phyloP scores from a whole-genome alignment of 169 alveolate species.

The Plasmodium chabaudi region DNA sequence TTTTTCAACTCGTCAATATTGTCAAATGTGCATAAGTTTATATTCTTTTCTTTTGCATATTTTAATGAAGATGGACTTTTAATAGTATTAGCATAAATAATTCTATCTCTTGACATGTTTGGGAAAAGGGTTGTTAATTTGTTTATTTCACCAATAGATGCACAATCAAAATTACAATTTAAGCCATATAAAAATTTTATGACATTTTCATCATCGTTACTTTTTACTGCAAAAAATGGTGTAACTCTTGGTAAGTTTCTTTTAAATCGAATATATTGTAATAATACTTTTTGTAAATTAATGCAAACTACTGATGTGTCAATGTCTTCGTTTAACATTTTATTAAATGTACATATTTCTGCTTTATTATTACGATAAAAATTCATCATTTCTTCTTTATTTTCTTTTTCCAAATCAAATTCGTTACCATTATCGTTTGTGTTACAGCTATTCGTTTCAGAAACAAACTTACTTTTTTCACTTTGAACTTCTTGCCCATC shows the following conservation, averaged over 20 bases:
- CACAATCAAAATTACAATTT: slow-evolving; percentile 73
- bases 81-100: slow-evolving; percentile 69
- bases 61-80: slow-evolving; percentile 40
- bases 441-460: background rate
- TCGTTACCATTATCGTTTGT: background rate
- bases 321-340: slow-evolving; percentile 35
- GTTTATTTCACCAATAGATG: slow-evolving; percentile 61
- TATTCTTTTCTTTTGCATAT: slow-evolving; percentile 53
- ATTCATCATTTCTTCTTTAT: slow-evolving; percentile 26
- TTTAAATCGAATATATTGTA: slow-evolving; percentile 66
- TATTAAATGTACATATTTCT: slow-evolving; percentile 24
- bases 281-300: slow-evolving; percentile 40
- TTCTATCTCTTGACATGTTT: slow-evolving; percentile 27
- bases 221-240: slow-evolving; percentile 59
- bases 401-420: slow-evolving; percentile 15
- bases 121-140: slow-evolving; percentile 19
- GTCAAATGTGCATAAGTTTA: slow-evolving; percentile 73
- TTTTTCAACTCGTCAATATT: slow-evolving; percentile 67
- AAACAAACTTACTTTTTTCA: background rate
- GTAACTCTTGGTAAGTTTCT: slow-evolving; percentile 65
- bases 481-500: background rate
- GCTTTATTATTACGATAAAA: slow-evolving; percentile 20
- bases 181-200: slow-evolving; percentile 60
- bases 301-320: slow-evolving; percentile 68
- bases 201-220: slow-evolving; percentile 61